phyloP scores from a whole-genome alignment of 1,139 yeast species.

The Wickerhamomyces sp. region DNA sequence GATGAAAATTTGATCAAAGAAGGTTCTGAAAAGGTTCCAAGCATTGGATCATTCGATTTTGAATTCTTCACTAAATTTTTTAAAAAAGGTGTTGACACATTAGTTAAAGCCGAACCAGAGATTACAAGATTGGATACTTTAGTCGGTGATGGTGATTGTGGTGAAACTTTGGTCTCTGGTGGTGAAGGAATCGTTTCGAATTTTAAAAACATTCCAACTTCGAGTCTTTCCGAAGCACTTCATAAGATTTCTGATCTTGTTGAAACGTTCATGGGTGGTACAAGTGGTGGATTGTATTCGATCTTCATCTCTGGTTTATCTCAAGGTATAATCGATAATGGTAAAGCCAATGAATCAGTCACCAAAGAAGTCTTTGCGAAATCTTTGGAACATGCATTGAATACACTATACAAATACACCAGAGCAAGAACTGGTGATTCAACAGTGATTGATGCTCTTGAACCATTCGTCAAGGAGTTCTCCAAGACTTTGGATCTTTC shows the following conservation, averaged over 20 bases:
- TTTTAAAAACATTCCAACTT: conserved; percentile 39
- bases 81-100: conserved; percentile 43
- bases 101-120: conserved; percentile 61
- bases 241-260: conserved; percentile 66
- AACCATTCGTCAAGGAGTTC: conserved; percentile 74
- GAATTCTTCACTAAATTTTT: conserved; percentile 31
- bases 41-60: conserved; percentile 32
- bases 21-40: conserved; percentile 34
- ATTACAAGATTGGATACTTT: conserved; percentile 81
- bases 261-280: conserved; percentile 93
- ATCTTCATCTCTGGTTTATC: conserved; percentile 71
- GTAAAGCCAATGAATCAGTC: conserved; percentile 28
- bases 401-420: conserved; percentile 71
- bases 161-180: conserved; percentile 82
- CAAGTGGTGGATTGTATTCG: conserved; percentile 90
- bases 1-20: conserved; percentile 32
- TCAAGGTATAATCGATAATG: conserved; percentile 36
- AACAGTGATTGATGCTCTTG: conserved; percentile 81
- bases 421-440: conserved; percentile 88
- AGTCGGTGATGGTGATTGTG: conserved; percentile 98
- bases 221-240: conserved; percentile 51
- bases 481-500: conserved; percentile 42
- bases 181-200: conserved; percentile 65
- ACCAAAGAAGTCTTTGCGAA: conserved; percentile 33
- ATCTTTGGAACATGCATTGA: conserved; percentile 47